Evolutionary conservation across 2,329 filamentous ascomycete species (phyloP).

Genomic region (Alternaria incomplexa): DNA sequence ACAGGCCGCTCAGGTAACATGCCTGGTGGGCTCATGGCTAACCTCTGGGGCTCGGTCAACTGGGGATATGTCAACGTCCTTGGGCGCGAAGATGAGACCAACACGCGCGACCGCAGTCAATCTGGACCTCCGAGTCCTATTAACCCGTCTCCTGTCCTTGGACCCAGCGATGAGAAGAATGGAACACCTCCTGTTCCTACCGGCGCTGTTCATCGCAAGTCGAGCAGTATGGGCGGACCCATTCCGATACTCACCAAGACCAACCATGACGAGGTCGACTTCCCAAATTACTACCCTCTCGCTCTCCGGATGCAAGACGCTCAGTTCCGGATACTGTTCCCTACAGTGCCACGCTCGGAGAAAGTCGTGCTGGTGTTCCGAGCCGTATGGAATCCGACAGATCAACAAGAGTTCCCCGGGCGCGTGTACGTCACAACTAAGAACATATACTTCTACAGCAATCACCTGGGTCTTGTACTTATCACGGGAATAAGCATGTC

Average conservation of each 20-base stretch:
- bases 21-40: constrained; percentile 86
- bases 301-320: constrained; percentile 86
- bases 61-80: constrained; percentile 74
- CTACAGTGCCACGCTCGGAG: constrained; percentile 75
- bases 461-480: constrained; percentile 88
- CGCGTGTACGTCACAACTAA: constrained; percentile 86
- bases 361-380: constrained; percentile 91
- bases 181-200: constrained; percentile 19
- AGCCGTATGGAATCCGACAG: constrained; percentile 83
- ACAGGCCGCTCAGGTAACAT: constrained; percentile 69
- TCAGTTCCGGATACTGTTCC: constrained; percentile 92
- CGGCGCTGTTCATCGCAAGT: constrained; percentile 58
- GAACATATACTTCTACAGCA: constrained; percentile 95
- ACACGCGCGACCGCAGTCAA: constrained; percentile 32
- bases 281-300: constrained; percentile 77
- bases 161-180: constrained; percentile 24
- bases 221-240: constrained; percentile 60
- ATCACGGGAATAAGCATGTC: constrained; percentile 78
- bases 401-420: constrained; percentile 78
- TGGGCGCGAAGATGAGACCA: constrained; percentile 59
- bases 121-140: constrained; percentile 47
- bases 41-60: constrained; percentile 88
- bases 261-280: constrained; percentile 57
- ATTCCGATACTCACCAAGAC: constrained; percentile 22
- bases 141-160: constrained; percentile 25